Evolutionary conservation across 257 asterid genomes (phyloP).

Genomic region (Scutellaria galericulata): DNA sequence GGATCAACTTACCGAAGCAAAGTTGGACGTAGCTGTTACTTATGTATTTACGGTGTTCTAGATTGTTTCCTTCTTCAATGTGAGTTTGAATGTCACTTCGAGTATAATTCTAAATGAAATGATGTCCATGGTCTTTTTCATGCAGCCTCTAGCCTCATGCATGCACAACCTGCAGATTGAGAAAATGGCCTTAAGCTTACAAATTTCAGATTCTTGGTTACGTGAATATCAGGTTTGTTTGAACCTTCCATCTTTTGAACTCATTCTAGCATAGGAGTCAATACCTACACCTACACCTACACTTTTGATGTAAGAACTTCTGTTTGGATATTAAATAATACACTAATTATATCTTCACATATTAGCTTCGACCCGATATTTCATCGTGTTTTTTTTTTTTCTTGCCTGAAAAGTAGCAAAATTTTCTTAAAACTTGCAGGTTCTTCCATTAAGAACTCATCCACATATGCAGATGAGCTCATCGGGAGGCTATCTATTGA

Average conservation of each 20-base stretch:
- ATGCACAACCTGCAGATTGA: conserved; percentile 84
- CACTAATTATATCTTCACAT: too few species aligned
- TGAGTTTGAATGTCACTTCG: background rate
- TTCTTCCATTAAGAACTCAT: conserved; percentile 92
- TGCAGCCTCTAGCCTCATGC: conserved; percentile 92
- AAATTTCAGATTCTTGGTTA: conserved; percentile 81
- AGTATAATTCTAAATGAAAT: background rate
- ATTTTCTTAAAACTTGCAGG: conserved; percentile 45
- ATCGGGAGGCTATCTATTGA: conserved; percentile 78
- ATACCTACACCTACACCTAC: background rate
- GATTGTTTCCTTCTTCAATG: background rate
- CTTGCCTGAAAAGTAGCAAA: background rate
- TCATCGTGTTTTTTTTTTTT: too few species aligned
- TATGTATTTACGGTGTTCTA: background rate
- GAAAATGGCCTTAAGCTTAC: conserved; percentile 88
- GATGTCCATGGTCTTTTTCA: conserved; percentile 11
- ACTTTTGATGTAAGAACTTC: conserved; percentile 3
- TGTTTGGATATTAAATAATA: background rate
- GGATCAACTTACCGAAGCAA: background rate
- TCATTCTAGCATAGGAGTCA: background rate
- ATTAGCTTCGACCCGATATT: too few species aligned
- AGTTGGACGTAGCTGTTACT: background rate
- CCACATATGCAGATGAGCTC: conserved; percentile 98
- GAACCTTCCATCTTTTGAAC: conserved; percentile 4
- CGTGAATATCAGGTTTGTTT: conserved; percentile 90